A percentile compares a stretch with the other conserved stretches of the same genome.
phyloP scores from a whole-genome alignment of 1,284 basidiomycete genomes.

The Nidula niveotomentosa region DNA sequence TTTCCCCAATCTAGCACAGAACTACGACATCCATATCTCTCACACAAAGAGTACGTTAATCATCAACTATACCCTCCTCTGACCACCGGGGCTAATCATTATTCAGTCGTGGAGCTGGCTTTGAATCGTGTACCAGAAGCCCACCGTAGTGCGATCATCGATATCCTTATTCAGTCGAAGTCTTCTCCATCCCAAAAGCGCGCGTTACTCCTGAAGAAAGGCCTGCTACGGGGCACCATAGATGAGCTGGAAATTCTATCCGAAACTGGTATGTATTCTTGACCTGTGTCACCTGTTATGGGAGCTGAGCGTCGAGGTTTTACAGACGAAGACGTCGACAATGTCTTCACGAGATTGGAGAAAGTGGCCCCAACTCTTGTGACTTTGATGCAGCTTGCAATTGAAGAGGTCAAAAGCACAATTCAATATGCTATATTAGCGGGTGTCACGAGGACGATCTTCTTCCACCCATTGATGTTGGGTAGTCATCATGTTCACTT shows the following conservation, averaged over 20 bases:
- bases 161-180: conserved; percentile 64
- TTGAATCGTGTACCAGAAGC: conserved; percentile 59
- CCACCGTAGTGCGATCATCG: conserved; percentile 50
- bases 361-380: conserved; percentile 57
- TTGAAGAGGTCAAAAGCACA: conserved; percentile 65
- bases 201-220: conserved; percentile 62
- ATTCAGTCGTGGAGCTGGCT: conserved; percentile 61
- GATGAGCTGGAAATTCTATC: conserved; percentile 73
- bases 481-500: conserved; percentile 63
- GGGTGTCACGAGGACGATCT: conserved; percentile 62
- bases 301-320: background rate
- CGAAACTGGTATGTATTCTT: conserved; percentile 49
- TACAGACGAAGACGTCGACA: conserved; percentile 63
- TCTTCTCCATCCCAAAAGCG: conserved; percentile 69
- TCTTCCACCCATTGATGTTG: conserved; percentile 74
- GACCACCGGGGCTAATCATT: conserved; percentile 1
- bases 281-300: background rate
- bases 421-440: conserved; percentile 62
- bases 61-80: background rate
- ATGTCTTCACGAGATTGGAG: conserved; percentile 55
- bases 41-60: conserved; percentile 63
- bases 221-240: conserved; percentile 55
- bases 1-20: conserved; percentile 66
- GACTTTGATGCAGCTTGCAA: conserved; percentile 41
- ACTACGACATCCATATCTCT: conserved; percentile 73